Evolutionary conservation across 2,329 filamentous ascomycete species (phyloP).

Genomic region (Diplodia intermedia): DNA sequence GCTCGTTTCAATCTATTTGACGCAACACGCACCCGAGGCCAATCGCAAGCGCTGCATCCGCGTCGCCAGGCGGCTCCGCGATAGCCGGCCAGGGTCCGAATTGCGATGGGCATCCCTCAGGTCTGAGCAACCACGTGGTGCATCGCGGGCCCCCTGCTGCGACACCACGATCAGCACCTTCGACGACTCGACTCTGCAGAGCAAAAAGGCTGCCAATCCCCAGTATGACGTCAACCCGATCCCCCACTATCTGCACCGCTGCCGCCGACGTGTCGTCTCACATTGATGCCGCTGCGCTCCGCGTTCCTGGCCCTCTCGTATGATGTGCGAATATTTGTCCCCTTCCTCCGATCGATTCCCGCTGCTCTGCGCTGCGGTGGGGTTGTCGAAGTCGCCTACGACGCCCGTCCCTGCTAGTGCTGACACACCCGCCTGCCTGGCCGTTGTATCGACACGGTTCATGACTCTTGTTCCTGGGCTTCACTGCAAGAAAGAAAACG

Average conservation of each 20-base stretch:
- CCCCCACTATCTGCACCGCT: neutral
- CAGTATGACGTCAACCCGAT: slow-evolving; percentile 21
- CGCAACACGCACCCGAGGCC: slow-evolving; percentile 5
- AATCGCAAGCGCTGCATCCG: slow-evolving; percentile 13
- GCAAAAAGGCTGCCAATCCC: slow-evolving; percentile 10
- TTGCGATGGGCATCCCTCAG: slow-evolving; percentile 14
- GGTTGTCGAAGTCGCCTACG: neutral
- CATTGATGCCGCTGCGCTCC: slow-evolving; percentile 26
- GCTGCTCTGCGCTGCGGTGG: neutral
- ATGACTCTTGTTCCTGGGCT: slow-evolving; percentile 16
- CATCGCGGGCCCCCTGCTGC: slow-evolving; percentile 22
- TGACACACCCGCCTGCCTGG: neutral
- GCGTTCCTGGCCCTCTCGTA: slow-evolving; percentile 14
- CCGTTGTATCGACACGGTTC: neutral
- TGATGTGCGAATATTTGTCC: neutral
- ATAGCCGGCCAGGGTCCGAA: slow-evolving; percentile 25
- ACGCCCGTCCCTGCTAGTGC: slow-evolving; percentile 13
- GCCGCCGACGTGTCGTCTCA: slow-evolving; percentile 21
- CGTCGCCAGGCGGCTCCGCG: slow-evolving; percentile 2
- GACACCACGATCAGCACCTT: slow-evolving; percentile 13
- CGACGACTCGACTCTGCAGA: slow-evolving; percentile 9
- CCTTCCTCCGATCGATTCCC: slow-evolving; percentile 8
- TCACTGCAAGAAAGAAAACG: slow-evolving; percentile 9
- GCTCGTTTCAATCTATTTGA: slow-evolving; percentile 27
- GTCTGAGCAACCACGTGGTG: slow-evolving; percentile 30